A percentile compares a stretch with the other conserved stretches of the same genome.
These are phyloP conservation scores for Monascus ruber DNA, from an alignment of 2,329 filamentous ascomycete genomes.

Conservation along the genomic window DNA sequence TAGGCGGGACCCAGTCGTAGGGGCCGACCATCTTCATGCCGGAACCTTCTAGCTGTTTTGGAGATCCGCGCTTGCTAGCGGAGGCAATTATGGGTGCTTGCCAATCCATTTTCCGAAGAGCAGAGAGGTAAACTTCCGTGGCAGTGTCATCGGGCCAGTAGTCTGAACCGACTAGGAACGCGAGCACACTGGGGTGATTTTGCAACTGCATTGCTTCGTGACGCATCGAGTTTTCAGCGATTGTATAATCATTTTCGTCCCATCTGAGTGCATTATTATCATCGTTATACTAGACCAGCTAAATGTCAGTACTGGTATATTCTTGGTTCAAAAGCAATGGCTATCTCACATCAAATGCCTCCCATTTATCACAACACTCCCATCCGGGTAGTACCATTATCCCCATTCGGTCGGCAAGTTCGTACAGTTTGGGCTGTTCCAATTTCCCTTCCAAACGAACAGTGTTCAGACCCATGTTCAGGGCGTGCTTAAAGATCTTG, in stretches of 20 bases:
- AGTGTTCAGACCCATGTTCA: slow-evolving; percentile 53
- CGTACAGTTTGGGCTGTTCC: slow-evolving; percentile 51
- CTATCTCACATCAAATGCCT: slow-evolving; percentile 40
- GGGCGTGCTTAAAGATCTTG: slow-evolving; percentile 41
- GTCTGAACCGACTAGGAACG: slow-evolving; percentile 51
- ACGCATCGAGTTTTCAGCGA: slow-evolving; percentile 44
- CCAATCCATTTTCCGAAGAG: slow-evolving; percentile 43
- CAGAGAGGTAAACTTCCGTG: slow-evolving; percentile 41
- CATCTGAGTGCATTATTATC: slow-evolving; percentile 39
- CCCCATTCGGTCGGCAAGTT: slow-evolving; percentile 47
- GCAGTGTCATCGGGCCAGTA: slow-evolving; percentile 52
- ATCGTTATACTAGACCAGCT: slow-evolving; percentile 38
- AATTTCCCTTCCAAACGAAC: slow-evolving; percentile 54
- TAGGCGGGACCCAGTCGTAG: slow-evolving; percentile 56
- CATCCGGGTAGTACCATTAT: slow-evolving; percentile 53
- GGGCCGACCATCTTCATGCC: slow-evolving; percentile 58
- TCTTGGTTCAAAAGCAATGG: not conserved
- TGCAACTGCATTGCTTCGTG: slow-evolving; percentile 53
- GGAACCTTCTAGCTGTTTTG: slow-evolving; percentile 40
- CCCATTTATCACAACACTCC: slow-evolving; percentile 61
- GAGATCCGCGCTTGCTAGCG: slow-evolving; percentile 44
- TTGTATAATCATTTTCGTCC: slow-evolving; percentile 43
- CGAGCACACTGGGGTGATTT: slow-evolving; percentile 47
- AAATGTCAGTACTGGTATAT: not conserved
- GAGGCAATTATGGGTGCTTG: slow-evolving; percentile 47